Evolutionary conservation across 2,329 filamentous ascomycete species (phyloP).

Genomic region (Colletotrichum theobromicola): DNA sequence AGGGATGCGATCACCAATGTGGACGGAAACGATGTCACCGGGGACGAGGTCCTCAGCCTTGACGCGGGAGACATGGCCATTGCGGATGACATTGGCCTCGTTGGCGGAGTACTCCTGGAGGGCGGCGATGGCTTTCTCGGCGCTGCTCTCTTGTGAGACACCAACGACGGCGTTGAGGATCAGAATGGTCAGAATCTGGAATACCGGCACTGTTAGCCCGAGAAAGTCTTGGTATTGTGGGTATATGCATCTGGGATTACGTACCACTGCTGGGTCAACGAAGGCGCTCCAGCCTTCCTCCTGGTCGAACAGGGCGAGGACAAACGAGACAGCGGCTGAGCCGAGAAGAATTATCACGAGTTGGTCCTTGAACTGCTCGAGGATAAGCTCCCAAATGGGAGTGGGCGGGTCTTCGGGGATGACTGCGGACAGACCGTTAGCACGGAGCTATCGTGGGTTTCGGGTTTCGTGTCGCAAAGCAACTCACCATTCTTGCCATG

Average conservation of each 20-base stretch:
- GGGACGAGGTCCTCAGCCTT: constrained; percentile 98
- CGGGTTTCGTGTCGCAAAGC: constrained; percentile 4
- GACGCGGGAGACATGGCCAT: constrained; percentile 80
- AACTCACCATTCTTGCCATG: constrained; percentile 70
- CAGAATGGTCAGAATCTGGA: constrained; percentile 91
- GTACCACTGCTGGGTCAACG: constrained; percentile 91
- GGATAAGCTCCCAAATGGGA: constrained; percentile 92
- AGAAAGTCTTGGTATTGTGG: constrained; percentile 11
- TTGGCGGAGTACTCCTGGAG: constrained; percentile 99
- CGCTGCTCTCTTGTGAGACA: constrained; percentile 97
- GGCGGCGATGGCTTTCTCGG: constrained; percentile 97
- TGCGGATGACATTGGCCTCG: constrained; percentile 90
- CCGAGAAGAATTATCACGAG: constrained; percentile 93
- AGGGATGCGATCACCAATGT: constrained; percentile 91
- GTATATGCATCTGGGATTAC: constrained; percentile 41
- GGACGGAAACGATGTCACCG: constrained; percentile 86
- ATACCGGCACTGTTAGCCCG: constrained; percentile 24
- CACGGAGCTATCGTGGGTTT: constrained; percentile 10
- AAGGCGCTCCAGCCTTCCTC: constrained; percentile 96
- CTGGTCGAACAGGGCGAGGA: constrained; percentile 90
- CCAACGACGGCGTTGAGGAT: constrained; percentile 97
- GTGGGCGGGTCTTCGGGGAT: constrained; percentile 90
- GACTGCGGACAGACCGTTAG: constrained; percentile 39
- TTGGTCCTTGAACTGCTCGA: constrained; percentile 99
- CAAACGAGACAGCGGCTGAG: constrained; percentile 92